Evolutionary conservation across 1,284 basidiomycete genomes (phyloP).

Genomic region (Trametes hirsuta): DNA sequence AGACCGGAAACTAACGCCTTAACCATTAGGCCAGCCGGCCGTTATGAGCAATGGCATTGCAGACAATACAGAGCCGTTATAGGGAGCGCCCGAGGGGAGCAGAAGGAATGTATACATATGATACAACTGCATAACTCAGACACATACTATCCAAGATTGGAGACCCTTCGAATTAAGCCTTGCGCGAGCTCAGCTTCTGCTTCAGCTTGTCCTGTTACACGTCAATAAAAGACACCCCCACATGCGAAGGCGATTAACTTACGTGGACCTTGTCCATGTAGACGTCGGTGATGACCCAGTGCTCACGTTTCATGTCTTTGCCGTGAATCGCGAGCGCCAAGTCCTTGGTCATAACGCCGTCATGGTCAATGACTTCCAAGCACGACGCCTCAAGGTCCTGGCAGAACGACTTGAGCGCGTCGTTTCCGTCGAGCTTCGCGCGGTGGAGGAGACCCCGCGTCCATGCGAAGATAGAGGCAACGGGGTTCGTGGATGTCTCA

Average conservation of each 20-base stretch:
- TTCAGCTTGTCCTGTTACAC: constrained; percentile 54
- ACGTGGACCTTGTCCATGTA: constrained; percentile 92
- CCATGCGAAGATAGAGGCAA: constrained; percentile 99
- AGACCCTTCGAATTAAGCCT: neutral
- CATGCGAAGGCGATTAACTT: constrained; percentile 31
- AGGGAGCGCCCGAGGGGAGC: no score
- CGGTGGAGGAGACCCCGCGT: constrained; percentile 94
- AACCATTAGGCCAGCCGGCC: constrained; percentile 16
- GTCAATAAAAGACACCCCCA: neutral
- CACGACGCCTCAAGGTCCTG: constrained; percentile 85
- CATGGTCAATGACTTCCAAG: constrained; percentile 89
- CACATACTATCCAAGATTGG: neutral
- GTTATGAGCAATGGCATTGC: neutral
- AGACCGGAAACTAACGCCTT: constrained; percentile 12
- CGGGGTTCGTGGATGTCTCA: constrained; percentile 97
- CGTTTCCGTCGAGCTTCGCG: constrained; percentile 90
- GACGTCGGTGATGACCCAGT: constrained; percentile 91
- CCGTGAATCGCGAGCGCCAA: constrained; percentile 95
- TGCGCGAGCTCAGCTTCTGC: constrained; percentile 47
- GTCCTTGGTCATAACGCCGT: constrained; percentile 96
- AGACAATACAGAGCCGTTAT: neutral
- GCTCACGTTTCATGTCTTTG: constrained; percentile 86
- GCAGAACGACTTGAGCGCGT: constrained; percentile 78
- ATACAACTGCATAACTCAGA: neutral
- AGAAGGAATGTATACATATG: neutral